These are phyloP conservation scores for Carex kokanica DNA, from an alignment of 176 grass and related monocot species.

Conservation along the genomic window DNA sequence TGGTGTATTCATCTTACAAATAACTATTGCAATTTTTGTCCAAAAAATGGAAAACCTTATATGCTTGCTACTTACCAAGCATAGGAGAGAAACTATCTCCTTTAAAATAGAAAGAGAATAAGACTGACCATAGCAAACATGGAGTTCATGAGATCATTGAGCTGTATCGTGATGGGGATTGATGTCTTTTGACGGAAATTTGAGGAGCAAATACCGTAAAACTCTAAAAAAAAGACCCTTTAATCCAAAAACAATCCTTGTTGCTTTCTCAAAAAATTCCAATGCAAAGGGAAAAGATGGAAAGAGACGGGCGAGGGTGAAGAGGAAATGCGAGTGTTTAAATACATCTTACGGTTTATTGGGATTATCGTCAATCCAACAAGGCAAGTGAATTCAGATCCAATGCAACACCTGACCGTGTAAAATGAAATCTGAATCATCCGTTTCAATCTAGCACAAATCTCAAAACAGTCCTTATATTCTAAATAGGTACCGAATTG, in stretches of 20 bases:
- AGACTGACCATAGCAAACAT: slow-evolving; percentile 33
- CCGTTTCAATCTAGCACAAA: no score
- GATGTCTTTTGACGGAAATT: slow-evolving; percentile 32
- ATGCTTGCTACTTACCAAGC: background rate
- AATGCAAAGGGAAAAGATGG: background rate
- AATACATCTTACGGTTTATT: no score
- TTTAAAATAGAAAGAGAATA: background rate
- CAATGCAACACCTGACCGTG: no score
- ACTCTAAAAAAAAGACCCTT: background rate
- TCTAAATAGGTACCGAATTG: no score
- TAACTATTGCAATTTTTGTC: background rate
- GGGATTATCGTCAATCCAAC: no score
- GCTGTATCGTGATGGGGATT: slow-evolving; percentile 43
- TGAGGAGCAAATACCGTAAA: background rate
- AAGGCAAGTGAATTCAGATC: no score
- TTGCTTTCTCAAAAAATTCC: no score
- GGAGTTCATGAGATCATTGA: slow-evolving; percentile 38
- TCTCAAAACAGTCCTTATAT: no score
- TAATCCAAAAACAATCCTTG: no score
- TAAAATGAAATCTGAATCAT: no score
- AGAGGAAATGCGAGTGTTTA: no score
- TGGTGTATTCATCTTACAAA: background rate
- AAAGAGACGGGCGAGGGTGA: no score
- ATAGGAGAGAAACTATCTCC: background rate
- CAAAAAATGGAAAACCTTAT: background rate